Base-by-base conservation (phyloP, 768 basidiomycete species). In the Boletales sp. region DNA sequence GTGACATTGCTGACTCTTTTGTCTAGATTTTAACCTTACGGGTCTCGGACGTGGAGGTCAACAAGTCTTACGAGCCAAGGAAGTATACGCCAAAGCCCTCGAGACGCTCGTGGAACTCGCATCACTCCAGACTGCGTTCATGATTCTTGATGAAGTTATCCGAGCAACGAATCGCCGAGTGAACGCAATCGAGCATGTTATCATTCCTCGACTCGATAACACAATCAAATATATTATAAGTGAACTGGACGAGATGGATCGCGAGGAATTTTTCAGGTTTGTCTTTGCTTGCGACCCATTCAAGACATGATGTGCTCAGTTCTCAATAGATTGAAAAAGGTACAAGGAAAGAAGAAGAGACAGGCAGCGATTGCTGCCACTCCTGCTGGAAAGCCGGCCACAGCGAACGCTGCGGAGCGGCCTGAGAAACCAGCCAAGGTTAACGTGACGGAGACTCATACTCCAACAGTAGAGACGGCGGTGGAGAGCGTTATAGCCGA, bases 111-210 rank as follows among this genome's bases (percentile, higher is more conserved):
- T 99, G 35, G 95, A 99, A 69, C 82, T 99, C 33, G 96, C 96
- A 2, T 95, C 93, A 12, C 74, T 99, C 37, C 89, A 98, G 73
- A 98, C 96, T 0, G 96, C 96, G 5, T 99, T 99, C 74, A 95
- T 87, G 50, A 97, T 98, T 58, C 82, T 99, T 34, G 96, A 99
- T 70, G 96, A 98, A 71, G 96, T 98, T 53, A 99, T 99, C 63
- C 89, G 92, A 41, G 93, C 94, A n/a, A 98, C 96, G 34, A 99
- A 98, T 69, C 89, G 96, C 45, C 85, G 96, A 55, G 96, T 99
- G 36, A 99, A 99, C 63, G 96, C 96, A 3, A 95, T 99, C 57
- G 96, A 99, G 61, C 93, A 99, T 66, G 85, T 99, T 57, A 77
- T 99, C 59, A 97, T 99, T 50, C 96, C 96, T 15, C 81, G 87